phyloP scores from a whole-genome alignment of 2,329 filamentous ascomycete species.

The Phialocephala subalpina region DNA sequence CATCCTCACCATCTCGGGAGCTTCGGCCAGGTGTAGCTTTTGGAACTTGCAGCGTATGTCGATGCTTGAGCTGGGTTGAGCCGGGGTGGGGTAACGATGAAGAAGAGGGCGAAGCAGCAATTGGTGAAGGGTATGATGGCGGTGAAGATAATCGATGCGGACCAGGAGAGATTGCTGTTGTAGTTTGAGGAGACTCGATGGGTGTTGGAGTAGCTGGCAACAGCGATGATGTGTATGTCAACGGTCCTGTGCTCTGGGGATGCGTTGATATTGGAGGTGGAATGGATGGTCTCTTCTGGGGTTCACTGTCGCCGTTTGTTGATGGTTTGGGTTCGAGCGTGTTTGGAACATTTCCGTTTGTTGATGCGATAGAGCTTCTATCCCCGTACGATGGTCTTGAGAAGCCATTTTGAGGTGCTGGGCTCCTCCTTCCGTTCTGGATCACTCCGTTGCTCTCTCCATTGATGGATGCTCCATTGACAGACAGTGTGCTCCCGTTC shows the following conservation, averaged over 20 bases:
- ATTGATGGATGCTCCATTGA: conserved; percentile 34
- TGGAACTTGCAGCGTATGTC: conserved; percentile 89
- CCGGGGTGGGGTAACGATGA: conserved; percentile 53
- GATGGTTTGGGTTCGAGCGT: conserved; percentile 31
- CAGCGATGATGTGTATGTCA: conserved; percentile 42
- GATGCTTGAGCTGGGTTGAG: conserved; percentile 72
- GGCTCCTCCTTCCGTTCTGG: conserved; percentile 43
- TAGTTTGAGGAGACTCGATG: conserved; percentile 38
- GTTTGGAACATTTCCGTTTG: conserved; percentile 38
- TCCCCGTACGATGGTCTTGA: conserved; percentile 39
- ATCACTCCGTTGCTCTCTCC: conserved; percentile 32
- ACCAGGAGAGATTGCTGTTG: conserved; percentile 42
- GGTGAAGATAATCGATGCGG: conserved; percentile 72
- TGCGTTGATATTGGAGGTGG: conserved; percentile 39
- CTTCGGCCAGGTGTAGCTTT: conserved; percentile 69
- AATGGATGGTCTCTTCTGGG: conserved; percentile 30
- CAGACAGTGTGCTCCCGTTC: conserved; percentile 42
- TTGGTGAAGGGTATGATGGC: conserved; percentile 61
- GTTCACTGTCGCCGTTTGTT: conserved; percentile 37
- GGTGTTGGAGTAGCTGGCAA: conserved; percentile 38
- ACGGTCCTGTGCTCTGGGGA: conserved; percentile 43
- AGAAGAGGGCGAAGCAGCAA: conserved; percentile 53
- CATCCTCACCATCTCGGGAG: conserved; percentile 79
- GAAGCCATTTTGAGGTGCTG: conserved; percentile 37
- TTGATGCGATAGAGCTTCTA: conserved; percentile 38